These are phyloP conservation scores for Candida berthetii DNA, from an alignment of 805 yeast species.

Conservation along the genomic window DNA sequence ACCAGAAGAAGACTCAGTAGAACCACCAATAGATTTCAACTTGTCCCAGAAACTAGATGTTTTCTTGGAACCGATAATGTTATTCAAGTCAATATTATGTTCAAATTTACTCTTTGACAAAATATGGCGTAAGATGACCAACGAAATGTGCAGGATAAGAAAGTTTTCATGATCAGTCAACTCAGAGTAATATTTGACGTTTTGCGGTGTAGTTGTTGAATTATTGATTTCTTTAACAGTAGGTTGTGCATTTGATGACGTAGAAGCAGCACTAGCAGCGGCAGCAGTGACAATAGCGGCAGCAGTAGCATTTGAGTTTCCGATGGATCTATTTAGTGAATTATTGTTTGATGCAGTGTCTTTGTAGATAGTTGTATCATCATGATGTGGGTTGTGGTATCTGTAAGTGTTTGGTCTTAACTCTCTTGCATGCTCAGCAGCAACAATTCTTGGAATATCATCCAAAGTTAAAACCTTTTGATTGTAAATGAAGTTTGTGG, in stretches of 20 bases:
- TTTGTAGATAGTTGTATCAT: constrained; percentile 11
- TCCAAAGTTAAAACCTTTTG: constrained; percentile 87
- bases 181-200: constrained; percentile 57
- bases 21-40: constrained; percentile 17
- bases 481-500: constrained; percentile 66
- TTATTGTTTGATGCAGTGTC: constrained; percentile 13
- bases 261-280: not conserved
- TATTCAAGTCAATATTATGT: constrained; percentile 26
- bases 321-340: constrained; percentile 8
- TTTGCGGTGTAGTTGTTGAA: constrained; percentile 1
- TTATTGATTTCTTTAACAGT: not conserved
- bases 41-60: constrained; percentile 40
- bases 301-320: not conserved
- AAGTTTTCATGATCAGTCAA: constrained; percentile 51
- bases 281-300: not conserved
- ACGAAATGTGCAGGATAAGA: constrained; percentile 53
- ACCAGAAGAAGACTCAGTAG: constrained; percentile 15
- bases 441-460: constrained; percentile 95
- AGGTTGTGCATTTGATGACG: constrained; percentile 1
- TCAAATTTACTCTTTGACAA: constrained; percentile 24
- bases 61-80: constrained; percentile 25
- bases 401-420: constrained; percentile 89
- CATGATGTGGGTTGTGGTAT: constrained; percentile 48
- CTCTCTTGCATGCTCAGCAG: constrained; percentile 94
- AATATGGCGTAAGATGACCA: constrained; percentile 37